Base-by-base conservation (phyloP, 192 early-diverging fungal genomes). In the Haplosporangium gracile region DNA sequence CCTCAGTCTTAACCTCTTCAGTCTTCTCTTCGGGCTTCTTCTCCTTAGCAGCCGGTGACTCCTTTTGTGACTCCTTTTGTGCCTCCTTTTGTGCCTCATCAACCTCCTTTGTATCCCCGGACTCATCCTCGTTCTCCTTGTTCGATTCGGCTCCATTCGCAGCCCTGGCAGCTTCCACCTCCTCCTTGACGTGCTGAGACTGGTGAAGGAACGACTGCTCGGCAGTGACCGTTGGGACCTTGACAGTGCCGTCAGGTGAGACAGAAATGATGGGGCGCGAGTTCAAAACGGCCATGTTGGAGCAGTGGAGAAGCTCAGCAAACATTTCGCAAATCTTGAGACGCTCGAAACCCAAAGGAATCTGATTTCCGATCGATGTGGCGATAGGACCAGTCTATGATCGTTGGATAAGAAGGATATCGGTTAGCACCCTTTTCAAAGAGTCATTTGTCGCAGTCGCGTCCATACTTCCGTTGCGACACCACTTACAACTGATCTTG, bases 301-400 rank as follows among this genome's bases (percentile, higher is more conserved):
- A 94, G 88, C 95, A 95, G 86, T 99, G 98, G 49, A 99, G 84
- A 32, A 99, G 89, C 90, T 99, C 98, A 13, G 98, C 98, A 92
- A 99, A 97, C 74, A 99, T 92, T 89, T 99, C 98, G 88, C 98
- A 99, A 63, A 96, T 96, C 74, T 96, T 95, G 57, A 99, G 90
- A 24, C 98, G 92, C 89, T 98, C 97, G 78, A 97, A 95, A 24
- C 98, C 98, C 68, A 99, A 89, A 38, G 92, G 97, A 70, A 88
- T 91, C 77, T 93, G 91, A 78, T 92, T 90, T 24, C 97, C 96
- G 68, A 94, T 88, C 1, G 96, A 95, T 4, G 96, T 96, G 20
- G 94, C 92, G 26, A 96, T 93, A 3, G 91, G 90, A 15, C 88
- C 90, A 1, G 88, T 89, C 75, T 90, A 78, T 45, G 53, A 82